Evolutionary conservation across 106 monocot species (phyloP), one percentile per base, ranked within the genome.

Genomic region (Dendrobium huoshanense): DNA sequence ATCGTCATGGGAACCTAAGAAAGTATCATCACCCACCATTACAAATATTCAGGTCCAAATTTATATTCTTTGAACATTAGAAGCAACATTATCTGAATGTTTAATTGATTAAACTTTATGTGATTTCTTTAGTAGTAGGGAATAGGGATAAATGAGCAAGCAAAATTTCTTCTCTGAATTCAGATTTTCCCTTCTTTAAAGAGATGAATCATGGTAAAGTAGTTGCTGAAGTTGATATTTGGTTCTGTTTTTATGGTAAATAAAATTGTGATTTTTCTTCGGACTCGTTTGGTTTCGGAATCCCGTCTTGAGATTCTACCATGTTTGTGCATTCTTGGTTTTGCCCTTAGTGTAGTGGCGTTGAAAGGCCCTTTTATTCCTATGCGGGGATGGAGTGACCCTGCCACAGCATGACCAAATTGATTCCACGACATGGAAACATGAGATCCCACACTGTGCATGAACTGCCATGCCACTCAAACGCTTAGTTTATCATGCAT

Each of bases 31-130:
- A 79, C 99, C 99, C 19, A 88, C 93, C 22, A 85, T 95, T 75
- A 91, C 91, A 55, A 99, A 99, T 78, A 95, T 99, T 84, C 99
- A 95, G 99, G 99, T 97, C 11, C 15, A 76, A 76, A 41, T 55
- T 42, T 56, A 20, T 20, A 44, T 75, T 72, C 44, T 83, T 22
- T 55, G 25, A 10, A 11, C 20, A 1, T 11, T 76, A 49, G 25
- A 49, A 76, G 13, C 9, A 51, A 51, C 49, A 47, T 49, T 49
- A 25, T 74, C 43, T 70, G 37, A 70, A 8, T 72, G 72, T 43
- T 42, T 44, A 74, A 9, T 43, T 74, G 43, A 19, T 51, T 76
- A 22, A 76, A 25, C 10, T 15, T 31, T 70, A 0, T 10, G 27
- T 7, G 49, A 10, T n/a, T 76, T 74, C 20, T 44, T 44, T 42